Evolutionary conservation across 2,329 filamentous ascomycete genomes (phyloP).

Genomic region (Venturia effusa): DNA sequence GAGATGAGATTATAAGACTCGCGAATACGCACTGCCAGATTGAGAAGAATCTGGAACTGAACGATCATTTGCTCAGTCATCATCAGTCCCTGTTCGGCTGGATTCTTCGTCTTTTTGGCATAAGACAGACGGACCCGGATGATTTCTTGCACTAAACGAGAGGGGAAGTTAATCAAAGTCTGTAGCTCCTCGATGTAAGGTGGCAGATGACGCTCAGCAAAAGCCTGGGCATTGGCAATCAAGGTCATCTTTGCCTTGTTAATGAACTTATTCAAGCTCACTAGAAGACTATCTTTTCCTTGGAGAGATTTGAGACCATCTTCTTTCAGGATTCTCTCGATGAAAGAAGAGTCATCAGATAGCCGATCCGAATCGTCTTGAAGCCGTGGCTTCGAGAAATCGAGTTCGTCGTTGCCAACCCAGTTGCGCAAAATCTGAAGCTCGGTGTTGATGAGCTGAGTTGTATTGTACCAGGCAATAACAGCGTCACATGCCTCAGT

Average conservation of each 20-base stretch:
- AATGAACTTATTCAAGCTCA: slow-evolving; percentile 75
- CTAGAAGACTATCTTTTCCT: slow-evolving; percentile 83
- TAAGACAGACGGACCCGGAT: slow-evolving; percentile 86
- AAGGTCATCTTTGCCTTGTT: slow-evolving; percentile 87
- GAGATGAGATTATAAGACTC: slow-evolving; percentile 76
- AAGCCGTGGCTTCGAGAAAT: slow-evolving; percentile 69
- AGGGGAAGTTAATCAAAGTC: slow-evolving; percentile 94
- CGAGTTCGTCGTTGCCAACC: slow-evolving; percentile 92
- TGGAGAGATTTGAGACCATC: slow-evolving; percentile 88
- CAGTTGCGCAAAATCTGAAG: slow-evolving; percentile 84
- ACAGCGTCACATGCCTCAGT: slow-evolving; percentile 77
- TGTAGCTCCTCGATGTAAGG: slow-evolving; percentile 95
- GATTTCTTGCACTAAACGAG: slow-evolving; percentile 89
- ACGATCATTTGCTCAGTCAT: slow-evolving; percentile 97
- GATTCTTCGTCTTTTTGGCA: slow-evolving; percentile 90
- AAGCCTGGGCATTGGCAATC: slow-evolving; percentile 74
- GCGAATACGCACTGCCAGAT: slow-evolving; percentile 87
- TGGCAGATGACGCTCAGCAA: slow-evolving; percentile 80
- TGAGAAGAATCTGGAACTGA: slow-evolving; percentile 88
- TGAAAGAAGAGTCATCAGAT: slow-evolving; percentile 82
- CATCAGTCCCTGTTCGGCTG: slow-evolving; percentile 80
- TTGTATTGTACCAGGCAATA: slow-evolving; percentile 94
- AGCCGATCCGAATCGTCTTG: slow-evolving; percentile 23
- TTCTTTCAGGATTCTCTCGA: slow-evolving; percentile 90
- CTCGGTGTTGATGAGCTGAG: slow-evolving; percentile 90